Evolutionary conservation across 345 rosid species (phyloP).

Genomic region (Hirschfeldia incana): DNA sequence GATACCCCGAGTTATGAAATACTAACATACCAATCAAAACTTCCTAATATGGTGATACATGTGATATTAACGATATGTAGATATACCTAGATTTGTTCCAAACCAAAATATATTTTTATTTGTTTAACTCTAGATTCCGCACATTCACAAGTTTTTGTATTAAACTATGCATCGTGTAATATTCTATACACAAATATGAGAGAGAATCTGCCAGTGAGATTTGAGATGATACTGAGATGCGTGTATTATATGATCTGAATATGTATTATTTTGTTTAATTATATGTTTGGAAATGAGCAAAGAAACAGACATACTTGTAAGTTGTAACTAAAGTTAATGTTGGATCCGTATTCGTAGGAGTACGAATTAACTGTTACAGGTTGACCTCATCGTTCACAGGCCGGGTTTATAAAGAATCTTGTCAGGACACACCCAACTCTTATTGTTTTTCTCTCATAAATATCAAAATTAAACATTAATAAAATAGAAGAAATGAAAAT

Average conservation of each 20-base stretch:
- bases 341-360: conserved; percentile 29
- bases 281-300: conserved; percentile 19
- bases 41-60: background rate
- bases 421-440: conserved; percentile 5
- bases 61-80: background rate
- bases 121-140: background rate
- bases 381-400: conserved; percentile 32
- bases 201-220: conserved; percentile 22
- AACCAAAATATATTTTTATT: background rate
- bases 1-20: too few relatives aligned
- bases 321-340: conserved; percentile 7
- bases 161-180: background rate
- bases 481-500: background rate
- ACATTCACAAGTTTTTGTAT: background rate
- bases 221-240: conserved; percentile 7
- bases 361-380: conserved; percentile 2
- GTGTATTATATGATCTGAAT: background rate
- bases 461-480: background rate
- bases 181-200: background rate
- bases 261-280: conserved; percentile 4
- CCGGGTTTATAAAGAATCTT: conserved; percentile 11
- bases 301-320: conserved; percentile 18
- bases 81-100: background rate
- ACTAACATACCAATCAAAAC: background rate
- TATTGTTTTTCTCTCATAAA: background rate